phyloP scores from a whole-genome alignment of 2,329 filamentous ascomycete species.

The Saccharata proteae region DNA sequence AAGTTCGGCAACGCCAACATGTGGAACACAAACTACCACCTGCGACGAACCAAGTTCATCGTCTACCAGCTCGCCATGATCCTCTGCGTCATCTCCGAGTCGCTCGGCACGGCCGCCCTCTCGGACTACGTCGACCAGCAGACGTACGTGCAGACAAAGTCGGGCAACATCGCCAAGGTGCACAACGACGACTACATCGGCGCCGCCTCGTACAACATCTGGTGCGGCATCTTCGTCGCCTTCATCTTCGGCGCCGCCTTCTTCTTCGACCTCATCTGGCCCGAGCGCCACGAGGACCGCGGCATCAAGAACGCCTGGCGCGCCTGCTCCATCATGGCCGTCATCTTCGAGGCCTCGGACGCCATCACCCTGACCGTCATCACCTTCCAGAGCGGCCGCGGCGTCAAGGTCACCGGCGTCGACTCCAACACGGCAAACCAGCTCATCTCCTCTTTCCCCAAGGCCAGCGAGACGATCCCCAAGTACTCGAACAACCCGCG shows the following conservation, averaged over 20 bases:
- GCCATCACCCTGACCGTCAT: slow-evolving; percentile 41
- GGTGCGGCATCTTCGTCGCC: slow-evolving; percentile 44
- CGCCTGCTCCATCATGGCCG: slow-evolving; percentile 37
- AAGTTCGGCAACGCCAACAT: slow-evolving; percentile 48
- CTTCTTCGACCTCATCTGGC: slow-evolving; percentile 53
- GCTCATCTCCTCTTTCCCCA: slow-evolving; percentile 19
- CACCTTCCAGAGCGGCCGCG: slow-evolving; percentile 33
- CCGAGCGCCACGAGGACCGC: slow-evolving; percentile 38
- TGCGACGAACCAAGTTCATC: slow-evolving; percentile 46
- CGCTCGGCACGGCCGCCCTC: slow-evolving; percentile 42
- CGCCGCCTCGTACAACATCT: slow-evolving; percentile 46
- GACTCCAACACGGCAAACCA: slow-evolving; percentile 16
- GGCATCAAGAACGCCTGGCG: slow-evolving; percentile 43
- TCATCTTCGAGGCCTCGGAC: slow-evolving; percentile 34
- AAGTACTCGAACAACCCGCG: slow-evolving; percentile 38
- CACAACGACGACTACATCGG: slow-evolving; percentile 46
- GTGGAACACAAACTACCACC: slow-evolving; percentile 44
- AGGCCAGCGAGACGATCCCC: slow-evolving; percentile 27
- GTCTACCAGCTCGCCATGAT: slow-evolving; percentile 50
- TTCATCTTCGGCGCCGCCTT: slow-evolving; percentile 47
- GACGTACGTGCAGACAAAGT: slow-evolving; percentile 30
- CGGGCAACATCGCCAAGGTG: slow-evolving; percentile 26
- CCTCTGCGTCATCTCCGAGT: slow-evolving; percentile 44
- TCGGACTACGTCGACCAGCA: slow-evolving; percentile 46
- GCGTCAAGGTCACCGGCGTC: slow-evolving; percentile 30